phyloP scores from a whole-genome alignment of 78 protist genomes.

The Chrysochromulina tobinii region DNA sequence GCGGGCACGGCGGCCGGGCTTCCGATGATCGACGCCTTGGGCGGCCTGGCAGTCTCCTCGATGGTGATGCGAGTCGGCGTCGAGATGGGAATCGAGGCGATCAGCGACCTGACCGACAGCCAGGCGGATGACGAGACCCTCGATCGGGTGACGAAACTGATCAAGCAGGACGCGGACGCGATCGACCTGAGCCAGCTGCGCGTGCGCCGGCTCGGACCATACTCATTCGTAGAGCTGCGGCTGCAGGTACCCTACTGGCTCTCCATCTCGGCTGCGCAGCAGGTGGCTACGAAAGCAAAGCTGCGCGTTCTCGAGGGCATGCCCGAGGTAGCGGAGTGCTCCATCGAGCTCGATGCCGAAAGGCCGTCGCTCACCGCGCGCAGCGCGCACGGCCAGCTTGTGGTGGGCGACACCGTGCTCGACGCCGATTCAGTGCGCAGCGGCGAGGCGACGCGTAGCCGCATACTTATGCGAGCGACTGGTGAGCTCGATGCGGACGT shows the following conservation, averaged over 20 bases:
- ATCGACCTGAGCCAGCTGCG: not conserved
- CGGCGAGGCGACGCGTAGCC: too few relatives aligned
- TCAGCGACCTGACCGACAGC: slow-evolving; percentile 17
- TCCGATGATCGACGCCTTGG: slow-evolving; percentile 7
- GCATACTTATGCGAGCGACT: too few relatives aligned
- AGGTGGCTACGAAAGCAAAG: not conserved
- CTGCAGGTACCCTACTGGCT: not conserved
- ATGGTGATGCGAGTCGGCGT: not conserved
- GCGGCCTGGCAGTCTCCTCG: not conserved
- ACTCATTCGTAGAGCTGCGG: not conserved
- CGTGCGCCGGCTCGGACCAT: not conserved
- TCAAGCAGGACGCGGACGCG: not conserved
- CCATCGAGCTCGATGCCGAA: not conserved
- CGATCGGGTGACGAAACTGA: not conserved
- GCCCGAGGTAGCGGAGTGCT: not conserved
- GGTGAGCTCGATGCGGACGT: too few relatives aligned
- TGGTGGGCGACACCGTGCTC: too few relatives aligned
- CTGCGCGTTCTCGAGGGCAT: not conserved
- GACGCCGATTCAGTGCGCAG: too few relatives aligned
- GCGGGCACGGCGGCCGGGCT: not conserved
- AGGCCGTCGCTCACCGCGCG: too few relatives aligned
- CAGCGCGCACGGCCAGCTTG: too few relatives aligned
- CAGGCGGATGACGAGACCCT: not conserved
- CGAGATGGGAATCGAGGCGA: not conserved
- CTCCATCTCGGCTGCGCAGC: not conserved